Conservation (phyloP, 345 rosid genomes). For the Erucastrum elatum region DNA sequence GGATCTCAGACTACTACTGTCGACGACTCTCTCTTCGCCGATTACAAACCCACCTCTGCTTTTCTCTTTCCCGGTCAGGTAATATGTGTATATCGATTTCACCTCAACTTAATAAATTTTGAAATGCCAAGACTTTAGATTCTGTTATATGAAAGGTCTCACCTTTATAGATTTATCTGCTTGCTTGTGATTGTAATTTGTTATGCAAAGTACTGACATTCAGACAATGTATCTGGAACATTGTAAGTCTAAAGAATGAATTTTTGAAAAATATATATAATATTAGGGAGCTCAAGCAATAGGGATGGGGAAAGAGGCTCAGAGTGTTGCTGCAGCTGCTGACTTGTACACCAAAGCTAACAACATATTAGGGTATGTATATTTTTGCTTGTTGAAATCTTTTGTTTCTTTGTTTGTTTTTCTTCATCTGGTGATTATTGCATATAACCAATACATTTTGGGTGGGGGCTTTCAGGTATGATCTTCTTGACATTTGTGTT, state of each 20-base stretch:
- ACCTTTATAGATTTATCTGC: background rate
- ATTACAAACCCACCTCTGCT: constrained; percentile 74
- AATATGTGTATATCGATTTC: background rate
- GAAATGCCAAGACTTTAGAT: constrained; percentile 2
- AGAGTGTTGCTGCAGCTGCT: constrained; percentile 68
- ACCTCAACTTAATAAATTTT: background rate
- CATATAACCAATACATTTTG: background rate
- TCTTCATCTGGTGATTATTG: background rate
- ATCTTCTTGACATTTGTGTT: constrained; percentile 83
- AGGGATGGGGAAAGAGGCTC: constrained; percentile 98
- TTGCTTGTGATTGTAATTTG: background rate
- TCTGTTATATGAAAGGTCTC: background rate
- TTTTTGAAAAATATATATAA: background rate
- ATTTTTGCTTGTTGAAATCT: background rate
- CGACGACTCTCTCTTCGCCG: constrained; percentile 64
- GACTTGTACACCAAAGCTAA: constrained; percentile 81
- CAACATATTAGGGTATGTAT: constrained; percentile 67
- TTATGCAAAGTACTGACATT: background rate
- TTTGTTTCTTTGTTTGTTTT: background rate
- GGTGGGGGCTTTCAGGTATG: constrained; percentile 57
- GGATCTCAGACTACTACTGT: constrained; percentile 53
- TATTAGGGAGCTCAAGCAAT: constrained; percentile 92
- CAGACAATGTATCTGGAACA: background rate
- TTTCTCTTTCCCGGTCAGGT: constrained; percentile 98
- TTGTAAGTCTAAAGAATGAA: background rate